Evolutionary conservation across 441 rosid genomes (phyloP), one percentile per base, ranked within the genome.

Genomic region (Croton setiger): DNA sequence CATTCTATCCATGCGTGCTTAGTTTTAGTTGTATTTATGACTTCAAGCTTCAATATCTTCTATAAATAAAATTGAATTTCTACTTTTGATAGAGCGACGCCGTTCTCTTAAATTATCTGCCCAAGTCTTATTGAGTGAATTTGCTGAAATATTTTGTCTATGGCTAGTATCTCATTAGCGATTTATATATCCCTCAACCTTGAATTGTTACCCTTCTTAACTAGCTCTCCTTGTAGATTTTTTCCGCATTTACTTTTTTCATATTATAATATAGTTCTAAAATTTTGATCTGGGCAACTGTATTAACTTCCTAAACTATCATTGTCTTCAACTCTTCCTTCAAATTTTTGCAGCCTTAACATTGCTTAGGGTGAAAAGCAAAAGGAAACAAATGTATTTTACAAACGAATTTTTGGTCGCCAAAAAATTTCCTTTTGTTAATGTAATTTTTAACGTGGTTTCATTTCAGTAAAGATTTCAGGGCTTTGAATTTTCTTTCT

Each of bases 31-130:
- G 17, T 43, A 35, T 21, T 45, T 27, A 7, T 47, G 4, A 1
- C 4, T 23, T 48, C 17, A 20, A 33, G 5, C 23, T 48, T n/a
- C n/a, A 62, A 27, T 44, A 39, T 12, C 10, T 21, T 6, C 14
- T 35, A 12, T n/a, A 17, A 27, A 33, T 64, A 64, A 13, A 64
- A 48, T 48, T 64, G 14, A 31, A 18, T 64, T 36, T 64, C 68
- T 49, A 20, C 44, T 15, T 62, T 39, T n/a, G 35, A 64, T 47
- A 17, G 69, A 52, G 1, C 23, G 17, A 64, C 9, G 35, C 7
- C 12, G 41, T 66, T 53, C 48, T 21, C 41, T n/a, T 51, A 17
- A 63, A 14, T 52, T 66, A 11, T 52, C 33, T 15, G 14, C 44
- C 12, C 36, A 53, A 20, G 48, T 33, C 31, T n/a, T 49, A 12